phyloP scores from a whole-genome alignment of 768 basidiomycete genomes.

The Serendipita indica region DNA sequence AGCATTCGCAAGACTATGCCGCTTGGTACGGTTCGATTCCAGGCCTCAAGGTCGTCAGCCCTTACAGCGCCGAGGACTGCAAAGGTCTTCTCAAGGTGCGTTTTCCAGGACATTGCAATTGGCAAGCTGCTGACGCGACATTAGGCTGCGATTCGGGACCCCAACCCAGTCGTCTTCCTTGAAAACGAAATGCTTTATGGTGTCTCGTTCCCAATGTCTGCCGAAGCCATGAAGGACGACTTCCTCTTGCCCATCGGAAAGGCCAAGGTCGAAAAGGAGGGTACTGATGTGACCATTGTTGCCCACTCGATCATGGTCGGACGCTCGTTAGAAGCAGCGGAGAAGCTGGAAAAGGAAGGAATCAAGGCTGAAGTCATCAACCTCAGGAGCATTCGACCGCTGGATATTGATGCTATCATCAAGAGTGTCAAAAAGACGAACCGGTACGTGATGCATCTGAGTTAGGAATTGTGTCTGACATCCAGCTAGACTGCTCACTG shows the following conservation, averaged over 20 bases:
- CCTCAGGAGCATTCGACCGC: conserved; percentile 85
- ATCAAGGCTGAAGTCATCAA: conserved; percentile 98
- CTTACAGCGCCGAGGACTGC: conserved; percentile 98
- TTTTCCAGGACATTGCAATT: not conserved
- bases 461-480: conserved; percentile 7
- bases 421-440: conserved; percentile 98
- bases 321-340: conserved; percentile 88
- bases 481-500: conserved; percentile 64
- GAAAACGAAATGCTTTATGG: conserved; percentile 99
- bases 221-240: conserved; percentile 88
- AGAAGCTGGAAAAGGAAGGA: conserved; percentile 84
- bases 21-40: conserved; percentile 90
- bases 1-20: conserved; percentile 96
- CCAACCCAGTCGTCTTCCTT: conserved; percentile 95
- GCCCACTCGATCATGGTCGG: conserved; percentile 98
- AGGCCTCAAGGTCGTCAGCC: conserved; percentile 93
- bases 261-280: conserved; percentile 87
- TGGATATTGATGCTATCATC: conserved; percentile 96
- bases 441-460: conserved; percentile 35
- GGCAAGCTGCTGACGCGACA: not conserved
- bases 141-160: conserved; percentile 91
- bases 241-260: conserved; percentile 96
- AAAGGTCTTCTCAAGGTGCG: conserved; percentile 89
- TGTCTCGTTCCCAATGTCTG: conserved; percentile 88
- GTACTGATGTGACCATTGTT: conserved; percentile 87